These are phyloP conservation scores for Erysimum cheiri DNA, from an alignment of 441 rosid species.

Conservation along the genomic window DNA sequence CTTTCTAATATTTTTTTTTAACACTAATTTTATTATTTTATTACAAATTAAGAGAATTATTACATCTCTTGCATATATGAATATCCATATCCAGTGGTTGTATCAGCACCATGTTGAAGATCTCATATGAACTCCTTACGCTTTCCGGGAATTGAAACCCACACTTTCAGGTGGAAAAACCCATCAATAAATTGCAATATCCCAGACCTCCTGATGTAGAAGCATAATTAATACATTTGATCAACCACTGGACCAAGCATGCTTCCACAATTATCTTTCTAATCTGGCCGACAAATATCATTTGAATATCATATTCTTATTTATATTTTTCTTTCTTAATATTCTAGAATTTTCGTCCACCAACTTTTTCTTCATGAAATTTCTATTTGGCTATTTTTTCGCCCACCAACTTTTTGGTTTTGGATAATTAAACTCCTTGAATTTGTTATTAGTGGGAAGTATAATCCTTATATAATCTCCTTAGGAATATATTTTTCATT, in stretches of 20 bases:
- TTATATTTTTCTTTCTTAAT: background rate
- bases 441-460: background rate
- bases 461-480: background rate
- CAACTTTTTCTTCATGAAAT: background rate
- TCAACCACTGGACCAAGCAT: too few relatives aligned
- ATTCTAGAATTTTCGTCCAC: conserved; percentile 13
- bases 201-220: too few relatives aligned
- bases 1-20: background rate
- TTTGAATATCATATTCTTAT: background rate
- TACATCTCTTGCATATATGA: too few relatives aligned
- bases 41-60: too few relatives aligned
- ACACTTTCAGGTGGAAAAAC: too few relatives aligned
- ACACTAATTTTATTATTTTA: too few relatives aligned
- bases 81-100: too few relatives aligned
- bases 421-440: background rate
- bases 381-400: conserved; percentile 1
- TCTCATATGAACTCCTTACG: too few relatives aligned
- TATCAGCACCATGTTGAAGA: too few relatives aligned
- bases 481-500: background rate
- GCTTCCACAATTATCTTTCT: background rate
- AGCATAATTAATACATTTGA: too few relatives aligned
- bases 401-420: conserved; percentile 16
- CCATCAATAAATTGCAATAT: too few relatives aligned
- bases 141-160: too few relatives aligned
- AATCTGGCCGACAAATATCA: background rate